Base-by-base conservation (phyloP, 306 rosid genomes). In the Trichosanthes truncata region DNA sequence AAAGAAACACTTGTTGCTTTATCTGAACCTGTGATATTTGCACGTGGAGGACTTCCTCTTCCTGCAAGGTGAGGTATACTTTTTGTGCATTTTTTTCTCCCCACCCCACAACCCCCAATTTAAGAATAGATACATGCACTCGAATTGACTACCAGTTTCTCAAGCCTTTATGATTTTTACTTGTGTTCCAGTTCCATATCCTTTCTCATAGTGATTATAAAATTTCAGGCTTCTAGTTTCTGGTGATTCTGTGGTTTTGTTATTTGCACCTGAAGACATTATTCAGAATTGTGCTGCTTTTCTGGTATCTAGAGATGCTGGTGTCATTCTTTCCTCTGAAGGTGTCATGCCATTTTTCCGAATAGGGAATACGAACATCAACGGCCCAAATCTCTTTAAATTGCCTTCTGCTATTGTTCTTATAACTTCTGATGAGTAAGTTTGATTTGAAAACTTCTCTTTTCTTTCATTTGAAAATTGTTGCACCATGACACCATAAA, bases 21-120 rank as follows among this genome's bases (percentile, higher is more conserved):
- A 84, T 75, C 84, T 77, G 89, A 80, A 57, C 86, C 82, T 40
- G 74, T 88, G 60, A 82, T 88, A 78, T 68, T 66, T 69, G 86
- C 89, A 41, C 86, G 89, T 11, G 82, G 87, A 78, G 89, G 85
- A 36, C 84, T 86, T 73, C 82, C 91, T 76, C 60, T 88, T 69
- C 81, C 86, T 76, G 91, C 80, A 80, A 84, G 86, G 89, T 82
- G 61, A 45, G 52, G 52, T 41, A 52, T 52, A 60, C 29, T 43
- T 76, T 78, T 74, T 36, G 1, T 15, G 57, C 53, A n/a, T 51
- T 2, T 52, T 17, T 20, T 36, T 8, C 14, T 23, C 59, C 57
- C 77, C 1, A 1, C 77, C 21, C n/a, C 53, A 23, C 36, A 4
- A 69, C 53, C 74, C 49, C 5, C 20, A 3, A 69, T 21, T 41